Base-by-base conservation (phyloP, 495 filamentous ascomycete genomes). In the Aspergillus sclerotioniger region DNA sequence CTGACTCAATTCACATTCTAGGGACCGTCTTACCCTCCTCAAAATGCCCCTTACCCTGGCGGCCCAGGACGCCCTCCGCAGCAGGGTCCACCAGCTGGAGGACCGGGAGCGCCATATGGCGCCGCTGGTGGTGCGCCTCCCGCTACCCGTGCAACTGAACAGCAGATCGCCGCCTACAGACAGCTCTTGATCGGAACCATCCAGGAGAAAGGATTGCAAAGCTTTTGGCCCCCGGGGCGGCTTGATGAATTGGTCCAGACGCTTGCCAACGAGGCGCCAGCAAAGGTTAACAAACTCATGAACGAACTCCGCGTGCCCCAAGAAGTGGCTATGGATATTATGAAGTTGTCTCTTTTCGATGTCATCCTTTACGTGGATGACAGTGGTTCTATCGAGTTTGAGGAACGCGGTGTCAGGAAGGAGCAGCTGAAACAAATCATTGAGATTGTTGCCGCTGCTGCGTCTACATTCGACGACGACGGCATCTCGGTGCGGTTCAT, bases 401-500 rank as follows among this genome's bases (percentile, higher is more conserved):
- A 86, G 58, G 84, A 86, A 61, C 77, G 79, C 55, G 86, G 86
- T n/a, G 71, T 82, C 44, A 80, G 87, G 51, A 87, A 87, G 70
- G 76, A 83, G 17, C 87, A 90, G 57, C 69, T 90, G 47, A 78
- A 79, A 60, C 72, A 85, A 48, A 88, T 89, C 54, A 70, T 90
- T 25, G 72, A 77, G 8, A 78, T 81, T 10, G 83, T 88, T 20
- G 82, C 86, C 10, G 83, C 79, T 39, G 85, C 84, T 0, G 85
- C 85, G 8, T 82, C 84, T 10, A 82, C 87, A 19, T 90, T 90
- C 58, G 87, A 90, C 61, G 71, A 82, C 25, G 87, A 90, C 68
- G 87, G 87, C 29, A 85, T 90, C 57, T 80, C 77, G 13, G 76
- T 90, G 31, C 84, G 87, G 17, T 89, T 89, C 74, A 88, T 90